Conservation (phyloP, 495 filamentous ascomycete genomes). For the Penicillium waksmanii region DNA sequence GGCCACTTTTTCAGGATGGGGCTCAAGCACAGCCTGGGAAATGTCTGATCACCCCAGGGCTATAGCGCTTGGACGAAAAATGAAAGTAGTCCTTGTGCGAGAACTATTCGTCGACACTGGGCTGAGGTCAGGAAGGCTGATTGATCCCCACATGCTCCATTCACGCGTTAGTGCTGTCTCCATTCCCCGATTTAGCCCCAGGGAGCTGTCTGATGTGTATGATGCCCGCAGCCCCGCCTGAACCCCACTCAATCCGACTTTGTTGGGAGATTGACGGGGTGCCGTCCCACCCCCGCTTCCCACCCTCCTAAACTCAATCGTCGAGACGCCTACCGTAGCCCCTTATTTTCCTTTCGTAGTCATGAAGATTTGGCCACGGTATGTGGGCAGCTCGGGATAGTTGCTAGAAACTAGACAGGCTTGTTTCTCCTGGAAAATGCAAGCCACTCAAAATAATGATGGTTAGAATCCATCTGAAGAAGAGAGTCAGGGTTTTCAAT, state of each 20-base stretch:
- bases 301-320: conserved; percentile 1
- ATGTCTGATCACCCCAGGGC: conserved; percentile 2
- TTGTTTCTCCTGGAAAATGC: too few relatives aligned
- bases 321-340: background rate
- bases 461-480: too few relatives aligned
- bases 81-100: background rate
- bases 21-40: background rate
- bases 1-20: background rate
- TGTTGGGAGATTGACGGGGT: conserved; percentile 8
- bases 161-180: background rate
- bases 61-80: conserved; percentile 6
- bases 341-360: background rate
- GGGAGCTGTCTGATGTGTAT: background rate
- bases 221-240: background rate
- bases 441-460: too few relatives aligned
- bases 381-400: too few relatives aligned
- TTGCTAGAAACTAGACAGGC: too few relatives aligned
- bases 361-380: too few relatives aligned
- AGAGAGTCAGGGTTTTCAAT: too few relatives aligned
- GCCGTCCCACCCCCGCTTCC: conserved; percentile 5
- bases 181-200: background rate
- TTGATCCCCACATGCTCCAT: background rate
- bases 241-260: background rate
- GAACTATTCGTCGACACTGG: background rate
- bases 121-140: background rate